Base-by-base conservation (phyloP, 2,329 filamentous ascomycete genomes). In the Botrytis cinerea region DNA sequence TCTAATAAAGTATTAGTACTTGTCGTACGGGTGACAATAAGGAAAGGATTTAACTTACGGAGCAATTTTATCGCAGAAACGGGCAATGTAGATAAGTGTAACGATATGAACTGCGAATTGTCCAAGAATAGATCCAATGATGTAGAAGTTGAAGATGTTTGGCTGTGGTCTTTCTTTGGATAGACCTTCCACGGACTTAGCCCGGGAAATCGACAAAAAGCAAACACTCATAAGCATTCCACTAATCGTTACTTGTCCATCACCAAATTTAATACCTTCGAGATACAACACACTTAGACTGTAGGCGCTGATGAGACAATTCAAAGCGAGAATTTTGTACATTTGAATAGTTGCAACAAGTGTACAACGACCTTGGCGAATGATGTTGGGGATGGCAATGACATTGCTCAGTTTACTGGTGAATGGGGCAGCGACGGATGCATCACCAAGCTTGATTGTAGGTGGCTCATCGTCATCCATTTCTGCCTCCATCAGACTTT, bases 181-280 rank as follows among this genome's bases (percentile, higher is more conserved):
- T 38, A 99, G 87, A 51, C 93, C 92, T 84, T 99, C 96, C 70
- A 99, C 96, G 45, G 96, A 93, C 86, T 94, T 96, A 57, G 96
- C 96, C 74, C 96, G 92, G n/a, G 96, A 98, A 80, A 99, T 98
- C 75, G 95, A 98, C 80, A 99, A 85, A 88, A 99, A 99, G 85
- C 96, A 99, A 69, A 99, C 96, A 79, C 95, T 98, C 96, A 99
- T 98, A 82, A 99, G 91, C 93, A 99, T 98, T 78, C 96, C 96
- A 79, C 94, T 98, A 80, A 99, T 98, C 25, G 96, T 99, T 78
- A 98, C 96, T 84, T 99, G 96, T 6, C 95, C 94, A 81, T 99
- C 96, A 73, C 96, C 95, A 81, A 99, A 99, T 85, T 99, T 99
- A 87, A 99, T 99, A 76, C 96, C 96, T 80, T 98, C 95, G 1